Evolutionary conservation across 345 rosid species (phyloP), one percentile per base, ranked within the genome.

Genomic region (Brassica nigra): DNA sequence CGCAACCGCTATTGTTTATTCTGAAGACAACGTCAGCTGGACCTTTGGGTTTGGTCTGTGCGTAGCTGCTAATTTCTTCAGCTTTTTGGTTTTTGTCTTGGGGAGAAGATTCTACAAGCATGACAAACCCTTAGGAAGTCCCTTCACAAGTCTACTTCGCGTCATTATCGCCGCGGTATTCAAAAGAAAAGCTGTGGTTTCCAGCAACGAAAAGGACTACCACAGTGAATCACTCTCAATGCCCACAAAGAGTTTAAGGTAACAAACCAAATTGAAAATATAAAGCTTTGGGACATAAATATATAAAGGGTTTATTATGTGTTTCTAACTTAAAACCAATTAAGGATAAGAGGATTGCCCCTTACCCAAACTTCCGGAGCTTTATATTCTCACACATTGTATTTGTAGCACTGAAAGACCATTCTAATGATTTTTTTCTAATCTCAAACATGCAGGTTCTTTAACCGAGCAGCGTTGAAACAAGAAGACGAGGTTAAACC

Each of bases 11-110:
- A 4, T 88, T 57, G 86, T 87, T 14, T 87, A 86, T 6, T 6
- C 85, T 0, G 78, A 88, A 74, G 88, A 86, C 12, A 87, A 80
- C 15, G 77, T 87, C 7, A 81, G 88, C 29, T 88, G 92, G 92
- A 70, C 10, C 2, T 4, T 88, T 5, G 94, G 90, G 14, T 90
- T 77, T 68, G 83, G 87, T 30, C 28, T 90, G 0, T 87, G 82
- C 47, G n/a, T 42, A 4, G 85, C 75, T 14, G 84, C 70, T 18
- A 86, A 83, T 66, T 14, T 82, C 0, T 6, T 88, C 23, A 84
- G 80, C 7, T 68, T 84, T 2, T 33, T 36, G 5, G 37, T 80
- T 74, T 83, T 88, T 71, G 11, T 86, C 23, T 5, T 27, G 0
- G 92, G 94, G 10, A 82, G 30, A 30, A 65, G 84, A 12, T 81